phyloP scores from a whole-genome alignment of 306 rosid species.

The Herpetospermum pedunculosum region DNA sequence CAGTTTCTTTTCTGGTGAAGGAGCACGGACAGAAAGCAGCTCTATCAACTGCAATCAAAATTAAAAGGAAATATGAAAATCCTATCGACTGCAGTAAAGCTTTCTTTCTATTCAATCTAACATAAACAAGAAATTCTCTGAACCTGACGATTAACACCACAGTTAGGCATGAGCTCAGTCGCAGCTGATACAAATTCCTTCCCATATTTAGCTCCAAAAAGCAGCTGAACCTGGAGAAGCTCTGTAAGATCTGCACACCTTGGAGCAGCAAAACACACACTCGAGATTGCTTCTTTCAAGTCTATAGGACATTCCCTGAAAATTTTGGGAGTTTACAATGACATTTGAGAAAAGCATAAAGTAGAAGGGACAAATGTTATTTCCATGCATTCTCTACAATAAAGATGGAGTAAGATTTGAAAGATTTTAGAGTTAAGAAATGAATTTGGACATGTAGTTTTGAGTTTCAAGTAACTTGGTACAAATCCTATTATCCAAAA shows the following conservation, averaged over 20 bases:
- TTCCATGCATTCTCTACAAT: background rate
- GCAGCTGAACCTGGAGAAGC: slow-evolving; percentile 78
- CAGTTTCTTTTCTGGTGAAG: slow-evolving; percentile 79
- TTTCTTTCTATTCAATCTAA: background rate
- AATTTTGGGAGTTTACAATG: background rate
- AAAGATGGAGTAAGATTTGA: background rate
- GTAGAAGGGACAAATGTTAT: background rate
- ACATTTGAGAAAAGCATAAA: background rate
- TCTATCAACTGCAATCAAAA: slow-evolving; percentile 59
- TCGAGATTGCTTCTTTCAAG: slow-evolving; percentile 92
- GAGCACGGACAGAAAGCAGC: slow-evolving; percentile 78
- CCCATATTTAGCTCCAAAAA: slow-evolving; percentile 73
- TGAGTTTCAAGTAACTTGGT: background rate
- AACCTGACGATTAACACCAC: slow-evolving; percentile 99
- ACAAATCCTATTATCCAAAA: background rate
- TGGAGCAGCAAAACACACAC: slow-evolving; percentile 92
- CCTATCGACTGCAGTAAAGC: background rate
- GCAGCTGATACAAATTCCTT: slow-evolving; percentile 78
- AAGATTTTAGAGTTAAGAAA: background rate
- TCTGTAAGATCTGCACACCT: slow-evolving; percentile 91
- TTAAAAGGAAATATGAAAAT: slow-evolving; percentile 14
- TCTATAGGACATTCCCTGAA: slow-evolving; percentile 85
- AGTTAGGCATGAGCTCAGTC: slow-evolving; percentile 81
- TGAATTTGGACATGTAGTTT: background rate
- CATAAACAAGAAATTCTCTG: slow-evolving; percentile 10